Conservation (phyloP, 2,329 filamentous ascomycete genomes). For the Scedosporium aurantiacum region DNA sequence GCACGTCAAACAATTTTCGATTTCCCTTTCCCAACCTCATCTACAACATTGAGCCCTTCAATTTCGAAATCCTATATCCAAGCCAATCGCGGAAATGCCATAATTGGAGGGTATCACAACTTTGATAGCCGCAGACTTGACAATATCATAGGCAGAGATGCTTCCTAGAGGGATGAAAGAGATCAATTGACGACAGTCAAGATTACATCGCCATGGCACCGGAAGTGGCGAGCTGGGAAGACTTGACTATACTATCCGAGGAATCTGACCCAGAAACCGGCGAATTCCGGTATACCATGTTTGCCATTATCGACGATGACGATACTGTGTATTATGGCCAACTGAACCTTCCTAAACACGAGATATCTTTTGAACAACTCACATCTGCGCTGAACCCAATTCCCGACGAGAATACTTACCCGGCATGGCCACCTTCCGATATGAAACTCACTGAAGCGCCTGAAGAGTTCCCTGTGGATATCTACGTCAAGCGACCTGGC, state of each 20-base stretch:
- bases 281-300: not conserved
- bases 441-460: not conserved
- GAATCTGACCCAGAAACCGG: not conserved
- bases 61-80: too few species aligned
- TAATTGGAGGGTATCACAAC: too few species aligned
- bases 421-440: not conserved
- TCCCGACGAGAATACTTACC: not conserved
- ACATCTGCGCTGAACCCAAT: not conserved
- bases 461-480: not conserved
- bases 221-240: too few species aligned
- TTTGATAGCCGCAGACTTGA: too few species aligned
- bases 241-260: not conserved
- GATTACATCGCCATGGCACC: too few species aligned
- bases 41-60: too few species aligned
- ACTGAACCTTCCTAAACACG: not conserved
- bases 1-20: too few species aligned
- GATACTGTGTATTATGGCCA: not conserved
- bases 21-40: too few species aligned
- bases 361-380: not conserved
- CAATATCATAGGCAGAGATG: too few species aligned
- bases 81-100: too few species aligned
- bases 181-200: too few species aligned
- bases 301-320: not conserved
- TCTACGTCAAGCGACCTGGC: not conserved
- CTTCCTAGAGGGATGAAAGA: too few species aligned